Conservation (phyloP, 164 flowering plant genomes). For the Vitis rupestris region DNA sequence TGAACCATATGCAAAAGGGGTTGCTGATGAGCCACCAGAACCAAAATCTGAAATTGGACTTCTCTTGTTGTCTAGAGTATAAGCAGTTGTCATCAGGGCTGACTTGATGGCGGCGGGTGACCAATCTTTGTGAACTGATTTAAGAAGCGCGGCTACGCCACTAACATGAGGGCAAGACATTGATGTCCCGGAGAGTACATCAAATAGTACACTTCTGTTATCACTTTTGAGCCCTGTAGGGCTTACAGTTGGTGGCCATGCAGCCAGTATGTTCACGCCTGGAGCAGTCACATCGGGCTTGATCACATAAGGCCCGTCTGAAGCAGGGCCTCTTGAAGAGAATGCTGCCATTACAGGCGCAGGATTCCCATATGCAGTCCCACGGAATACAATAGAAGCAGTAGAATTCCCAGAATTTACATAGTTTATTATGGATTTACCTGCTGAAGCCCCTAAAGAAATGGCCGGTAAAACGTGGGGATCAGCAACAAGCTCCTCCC, state of each 20-base stretch:
- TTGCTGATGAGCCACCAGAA: constrained; percentile 26
- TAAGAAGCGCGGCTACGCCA: constrained; percentile 65
- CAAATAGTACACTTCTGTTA: constrained; percentile 50
- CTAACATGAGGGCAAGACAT: constrained; percentile 87
- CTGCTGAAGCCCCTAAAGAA: constrained; percentile 52
- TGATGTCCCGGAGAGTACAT: constrained; percentile 75
- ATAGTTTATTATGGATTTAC: constrained; percentile 37
- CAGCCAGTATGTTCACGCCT: constrained; percentile 73
- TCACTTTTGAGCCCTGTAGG: constrained; percentile 44
- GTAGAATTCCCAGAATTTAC: constrained; percentile 25
- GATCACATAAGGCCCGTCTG: constrained; percentile 45
- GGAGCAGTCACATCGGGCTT: constrained; percentile 83
- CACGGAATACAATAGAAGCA: constrained; percentile 46
- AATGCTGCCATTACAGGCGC: constrained; percentile 74
- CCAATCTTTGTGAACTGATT: constrained; percentile 60
- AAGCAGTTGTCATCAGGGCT: constrained; percentile 83
- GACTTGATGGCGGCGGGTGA: constrained; percentile 72
- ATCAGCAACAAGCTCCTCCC: constrained; percentile 67
- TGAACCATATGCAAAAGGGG: constrained; percentile 64
- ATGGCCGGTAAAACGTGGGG: constrained; percentile 62
- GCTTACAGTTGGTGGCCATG: constrained; percentile 57
- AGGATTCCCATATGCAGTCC: constrained; percentile 41
- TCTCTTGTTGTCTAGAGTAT: constrained; percentile 34
- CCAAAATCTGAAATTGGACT: constrained; percentile 41
- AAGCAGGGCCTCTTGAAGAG: constrained; percentile 70